Base-by-base conservation (phyloP, 2,329 filamentous ascomycete genomes). In the Fusarium miscanthi region DNA sequence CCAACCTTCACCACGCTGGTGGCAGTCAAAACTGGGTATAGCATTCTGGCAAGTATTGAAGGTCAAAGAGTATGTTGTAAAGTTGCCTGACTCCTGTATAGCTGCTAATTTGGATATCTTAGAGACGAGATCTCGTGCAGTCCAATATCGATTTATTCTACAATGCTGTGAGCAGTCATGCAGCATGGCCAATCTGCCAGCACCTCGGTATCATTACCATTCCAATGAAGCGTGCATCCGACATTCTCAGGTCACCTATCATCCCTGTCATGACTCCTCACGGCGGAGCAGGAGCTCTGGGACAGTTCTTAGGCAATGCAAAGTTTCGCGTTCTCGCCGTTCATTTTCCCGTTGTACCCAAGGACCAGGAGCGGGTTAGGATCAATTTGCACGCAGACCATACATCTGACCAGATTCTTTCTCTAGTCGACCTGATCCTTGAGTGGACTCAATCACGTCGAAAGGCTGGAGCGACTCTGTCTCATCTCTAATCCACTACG, bases 11-110 rank as follows among this genome's bases (percentile, higher is more conserved):
- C 19, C 14, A 37, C 58, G 6, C 12, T 60, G 38, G 48, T n/a
- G 1, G 58, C 58, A 25, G 31, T 60, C 23, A 60, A 31, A 11
- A 38, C 5, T n/a, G 31, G 58, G 3, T 56, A 61, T 4, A 45
- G 16, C 6, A 37, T 61, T 6, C 7, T 61, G 8, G 38, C 40
- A 2, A 45, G 25, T 25, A 11, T 8, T 3, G 38, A 61, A 37
- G 49, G 58, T 1, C 2, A 56, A 43, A 61, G 16, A 17, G 58
- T 56, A 43, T 3, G 49, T 42, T 12, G 7, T 6, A 19, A 3
- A 5, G 3, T 3, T 8, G 6, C 6, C 8, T 5, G 1, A 0
- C 4, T n/a, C 4, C 30, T 0, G 7, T 2, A 13, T 6, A 17
- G 5, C 19, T 11, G 4, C 38, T 56, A 14, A 56, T 21, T 0